Conservation (phyloP, 345 rosid species). For the Cochlearia excelsa region DNA sequence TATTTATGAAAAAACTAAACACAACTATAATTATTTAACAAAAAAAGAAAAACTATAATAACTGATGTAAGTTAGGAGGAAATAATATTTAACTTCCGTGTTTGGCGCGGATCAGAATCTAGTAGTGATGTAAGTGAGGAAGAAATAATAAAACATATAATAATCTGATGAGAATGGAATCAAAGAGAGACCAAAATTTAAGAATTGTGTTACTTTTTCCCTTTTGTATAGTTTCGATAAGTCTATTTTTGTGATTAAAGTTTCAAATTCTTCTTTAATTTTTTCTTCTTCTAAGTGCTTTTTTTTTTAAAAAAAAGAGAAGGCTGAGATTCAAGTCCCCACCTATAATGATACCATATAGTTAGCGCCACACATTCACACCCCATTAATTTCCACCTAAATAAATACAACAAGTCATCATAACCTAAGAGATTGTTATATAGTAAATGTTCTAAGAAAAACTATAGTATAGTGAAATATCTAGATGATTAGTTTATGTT, state of each 20-base stretch:
- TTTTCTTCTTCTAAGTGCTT: conserved; percentile 27
- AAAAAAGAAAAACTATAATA: too few relatives aligned
- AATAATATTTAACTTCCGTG: too few relatives aligned
- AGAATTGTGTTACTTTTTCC: conserved; percentile 29
- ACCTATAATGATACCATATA: conserved; percentile 35
- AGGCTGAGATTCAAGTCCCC: conserved; percentile 38
- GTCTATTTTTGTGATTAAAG: conserved; percentile 33
- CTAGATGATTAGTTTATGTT: background rate
- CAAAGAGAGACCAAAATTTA: conserved; percentile 31
- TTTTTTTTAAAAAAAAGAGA: conserved; percentile 32
- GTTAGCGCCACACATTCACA: conserved; percentile 30
- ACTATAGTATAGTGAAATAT: background rate
- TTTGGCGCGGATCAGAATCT: too few relatives aligned
- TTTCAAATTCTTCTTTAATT: conserved; percentile 31
- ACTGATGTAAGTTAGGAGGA: too few relatives aligned
- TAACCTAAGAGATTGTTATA: conserved; percentile 20
- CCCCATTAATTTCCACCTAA: conserved; percentile 29
- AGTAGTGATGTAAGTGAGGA: background rate
- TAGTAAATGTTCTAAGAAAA: conserved; percentile 10
- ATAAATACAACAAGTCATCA: background rate
- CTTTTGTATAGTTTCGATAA: conserved; percentile 36
- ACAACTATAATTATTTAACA: too few relatives aligned
- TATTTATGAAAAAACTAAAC: too few relatives aligned
- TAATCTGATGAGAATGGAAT: conserved; percentile 34
- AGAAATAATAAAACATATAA: conserved; percentile 33